Base-by-base conservation (phyloP, 495 filamentous ascomycete species). In the Penicillium simplicissimum region DNA sequence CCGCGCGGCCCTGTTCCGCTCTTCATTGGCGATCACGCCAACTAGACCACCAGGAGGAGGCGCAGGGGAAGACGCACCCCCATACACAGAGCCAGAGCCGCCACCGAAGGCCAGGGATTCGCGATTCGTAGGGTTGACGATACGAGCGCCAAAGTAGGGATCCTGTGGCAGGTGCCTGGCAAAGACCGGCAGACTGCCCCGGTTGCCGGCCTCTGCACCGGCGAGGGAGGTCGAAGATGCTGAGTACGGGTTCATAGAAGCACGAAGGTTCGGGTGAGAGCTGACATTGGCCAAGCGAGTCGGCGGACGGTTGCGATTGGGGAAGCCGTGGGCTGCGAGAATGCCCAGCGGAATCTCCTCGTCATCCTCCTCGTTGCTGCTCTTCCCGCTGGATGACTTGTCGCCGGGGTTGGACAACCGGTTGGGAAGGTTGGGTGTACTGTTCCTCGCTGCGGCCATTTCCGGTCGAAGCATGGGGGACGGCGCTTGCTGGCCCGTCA, bases 241-340 rank as follows among this genome's bases (percentile, higher is more conserved):
- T 58, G 73, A 52, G 66, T 76, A 73, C 35, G 69, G 64, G 36
- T 67, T 73, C 48, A 72, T 69, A 14, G 79, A 82, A 1, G 72
- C 74, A n/a, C 77, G 76, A 28, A 82, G 69, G 48, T 81, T 79
- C 28, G 80, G 81, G 33, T 78, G 81, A 13, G 90, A 92, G 53
- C 79, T 85, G 70, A 85, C 81, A 42, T 82, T 86, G 52, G 79
- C 82, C 35, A 91, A 80, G 34, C 88, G 84, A 42, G 83, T 90
- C 3, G 95, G 94, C 11, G 92, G 90, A 34, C 91, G 85, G 63
- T 86, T 89, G 74, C 86, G 91, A 67, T 85, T 88, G 4, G 95
- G 95, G 67, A 98, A 98, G 19, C 95, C 95, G 71, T 98, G 94
- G 10, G 92, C 92, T 52, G 90, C 87, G 34, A 98, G 77, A 67